Evolutionary conservation across 148 eudicot genomes (phyloP), one percentile per base, ranked within the genome.

Genomic region (Nepenthes gracilis): DNA sequence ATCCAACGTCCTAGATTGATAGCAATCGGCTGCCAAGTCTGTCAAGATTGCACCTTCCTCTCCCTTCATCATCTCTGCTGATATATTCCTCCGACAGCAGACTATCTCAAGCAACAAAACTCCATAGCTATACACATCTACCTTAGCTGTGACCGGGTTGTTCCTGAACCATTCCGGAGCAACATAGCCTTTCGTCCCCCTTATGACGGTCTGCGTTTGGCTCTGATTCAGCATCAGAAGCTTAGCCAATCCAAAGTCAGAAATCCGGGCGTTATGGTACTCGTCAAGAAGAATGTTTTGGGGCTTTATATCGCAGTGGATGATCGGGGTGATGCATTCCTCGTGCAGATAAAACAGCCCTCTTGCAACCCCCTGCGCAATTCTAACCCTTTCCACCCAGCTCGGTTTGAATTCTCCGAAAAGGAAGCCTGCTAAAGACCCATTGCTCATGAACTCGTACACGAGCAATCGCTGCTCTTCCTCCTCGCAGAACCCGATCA

Each of bases 271-370:
- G 12, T 61, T 73, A 35, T 54, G 64, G 23, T 67, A 54, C 6
- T 66, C 66, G 11, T 77, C 80, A 12, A 72, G 60, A 2, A 77
- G 80, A 12, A 77, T 45, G 32, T 72, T 72, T 35, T 71, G 80
- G 5, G 80, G 70, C 66, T 76, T 68, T 59, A 76, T 71, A 59
- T 76, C 76, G 48, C 80, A 77, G 49, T 77, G 80, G n/a, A 77
- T 72, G 54, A 77, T 63, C 58, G 65, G 80, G 40, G 61, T 67
- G 47, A 38, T 33, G 32, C 77, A 72, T 38, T 77, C 80, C 59
- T 77, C 80, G 14, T 76, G 80, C 61, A 76, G 40, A 55, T 72
- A 76, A 35, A 56, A 53, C 32, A 70, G 65, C n/a, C 75, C 78
- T 34, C 63, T 54, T 1, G 79, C 72, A 23, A 67, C 52, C 36